These are phyloP conservation scores for Barbarea vulgaris DNA, from an alignment of 345 rosid genomes.

Conservation along the genomic window DNA sequence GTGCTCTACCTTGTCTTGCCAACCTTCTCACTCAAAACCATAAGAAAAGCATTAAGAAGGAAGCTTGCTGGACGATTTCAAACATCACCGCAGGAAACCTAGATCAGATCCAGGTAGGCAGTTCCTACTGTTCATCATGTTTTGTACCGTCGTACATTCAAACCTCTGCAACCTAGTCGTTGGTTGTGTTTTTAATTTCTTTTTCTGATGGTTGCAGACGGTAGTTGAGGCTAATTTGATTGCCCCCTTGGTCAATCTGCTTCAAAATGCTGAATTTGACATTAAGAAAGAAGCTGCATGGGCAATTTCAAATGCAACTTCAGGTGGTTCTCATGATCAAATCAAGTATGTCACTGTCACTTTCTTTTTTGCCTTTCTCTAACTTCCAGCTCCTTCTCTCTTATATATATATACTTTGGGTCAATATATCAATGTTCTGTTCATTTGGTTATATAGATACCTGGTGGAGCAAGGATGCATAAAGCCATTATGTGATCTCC, in stretches of 20 bases:
- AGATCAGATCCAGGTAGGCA: conserved; percentile 80
- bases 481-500: conserved; percentile 84
- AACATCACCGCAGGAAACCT: conserved; percentile 93
- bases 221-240: conserved; percentile 72
- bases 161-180: not conserved
- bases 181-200: not conserved
- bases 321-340: conserved; percentile 87
- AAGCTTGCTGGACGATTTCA: conserved; percentile 98
- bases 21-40: conserved; percentile 67
- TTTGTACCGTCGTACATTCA: not conserved
- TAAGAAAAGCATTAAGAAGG: conserved; percentile 93
- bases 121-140: not conserved
- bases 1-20: conserved; percentile 74
- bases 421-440: not conserved
- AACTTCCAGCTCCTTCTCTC: not conserved
- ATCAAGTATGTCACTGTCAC: conserved; percentile 56
- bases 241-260: conserved; percentile 65
- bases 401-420: not conserved
- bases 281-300: conserved; percentile 96
- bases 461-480: conserved; percentile 77
- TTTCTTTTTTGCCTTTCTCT: not conserved
- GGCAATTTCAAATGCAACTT: conserved; percentile 95
- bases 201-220: conserved; percentile 45
- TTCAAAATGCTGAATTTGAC: conserved; percentile 85
- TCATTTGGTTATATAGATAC: conserved; percentile 39